Base-by-base conservation (phyloP, 23 red algal species). In the Pyropia yezoensis region DNA sequence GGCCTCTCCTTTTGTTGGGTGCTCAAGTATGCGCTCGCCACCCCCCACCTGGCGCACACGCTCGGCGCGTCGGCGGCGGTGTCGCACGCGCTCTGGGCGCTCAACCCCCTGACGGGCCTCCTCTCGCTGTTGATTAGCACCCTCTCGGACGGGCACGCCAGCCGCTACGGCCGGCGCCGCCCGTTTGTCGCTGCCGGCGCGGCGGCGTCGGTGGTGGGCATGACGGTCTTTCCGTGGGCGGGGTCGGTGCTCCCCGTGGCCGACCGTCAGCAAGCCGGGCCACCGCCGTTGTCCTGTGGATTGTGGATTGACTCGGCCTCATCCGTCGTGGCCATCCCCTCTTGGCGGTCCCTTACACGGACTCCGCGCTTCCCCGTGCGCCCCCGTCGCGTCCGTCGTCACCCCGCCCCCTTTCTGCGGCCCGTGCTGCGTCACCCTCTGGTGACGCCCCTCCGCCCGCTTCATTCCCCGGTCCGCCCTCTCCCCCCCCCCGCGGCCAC, bases 51-150 rank as follows among this genome's bases (percentile, higher is more conserved):
- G 61, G 64, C 74, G 25, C 82, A 76, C 49, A 63, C 70, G 33
- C 33, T 87, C 18, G 70, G 76, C 53, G 82, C 82, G 17, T 70
- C 71, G 26, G 50, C 82, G 50, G 63, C 70, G 63, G 62, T 87
- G 14, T 87, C 82, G 7, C 82, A 87, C 61, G 39, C 80, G 19
- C 73, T 91, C 19, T 91, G 87, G 87, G 67, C 78, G 50, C 76
- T 83, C 58, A 77, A 77, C 23, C 87, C 87, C 21, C 78, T 91
- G 17, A 71, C 73, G 16, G 87, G 87, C 14, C 63, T 91, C 21
- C 39, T 91, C 45, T 72, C 78, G 45, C 88, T 78, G 30, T 50
- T 92, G 0, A 71, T 92, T 27, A 78, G 88, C 11, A 75, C 83
- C 12, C 51, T 92, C 18, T 83, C 77, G n/a, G 88, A 92, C 71